Base-by-base conservation (phyloP, 2,329 filamentous ascomycete species). In the Colletotrichum musicola region DNA sequence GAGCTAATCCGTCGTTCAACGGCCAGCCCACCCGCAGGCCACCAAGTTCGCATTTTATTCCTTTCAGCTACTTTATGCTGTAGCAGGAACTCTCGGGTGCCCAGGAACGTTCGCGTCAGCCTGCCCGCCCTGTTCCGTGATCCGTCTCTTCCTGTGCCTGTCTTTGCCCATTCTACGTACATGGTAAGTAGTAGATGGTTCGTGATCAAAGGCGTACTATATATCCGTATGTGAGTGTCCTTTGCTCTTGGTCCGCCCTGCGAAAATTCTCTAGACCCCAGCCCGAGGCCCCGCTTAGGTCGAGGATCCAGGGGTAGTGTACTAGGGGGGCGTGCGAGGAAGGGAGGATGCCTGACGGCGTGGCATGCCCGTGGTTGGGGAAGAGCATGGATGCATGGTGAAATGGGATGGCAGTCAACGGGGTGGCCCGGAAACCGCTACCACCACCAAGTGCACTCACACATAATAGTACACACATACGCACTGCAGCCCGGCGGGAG, bases 341-440 rank as follows among this genome's bases (percentile, higher is more conserved):
- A 58, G 16, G 27, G 55, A 56, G 44, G 42, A 55, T 54, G 40
- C 53, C 58, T 68, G 60, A 59, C 22, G 61, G 61, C 47, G 40
- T 64, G 7, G 30, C 30, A 35, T 35, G 30, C 30, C 30, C 30
- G 10, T 35, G 30, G 30, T 35, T 35, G 30, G 16, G 25, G 55
- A 61, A 50, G 44, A 54, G 46, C 42, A 12, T 10, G 44, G 42
- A 50, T 59, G 40, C 53, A 58, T 68, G 60, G 54, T n/a, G 61
- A 54, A 40, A 47, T 64, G 53, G 64, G 51, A 55, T 55, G 63
- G 59, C 22, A 58, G 59, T 47, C 30, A 20, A 60, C 64, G 65
- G 66, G 50, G 65, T 68, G 62, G 65, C 65, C 65, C 65, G 30
- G 62, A 66, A 62, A 69, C 50, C 25, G 20, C 51, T 49, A 35